Evolutionary conservation across 345 rosid genomes (phyloP).

Genomic region (Lumnitzera racemosa): DNA sequence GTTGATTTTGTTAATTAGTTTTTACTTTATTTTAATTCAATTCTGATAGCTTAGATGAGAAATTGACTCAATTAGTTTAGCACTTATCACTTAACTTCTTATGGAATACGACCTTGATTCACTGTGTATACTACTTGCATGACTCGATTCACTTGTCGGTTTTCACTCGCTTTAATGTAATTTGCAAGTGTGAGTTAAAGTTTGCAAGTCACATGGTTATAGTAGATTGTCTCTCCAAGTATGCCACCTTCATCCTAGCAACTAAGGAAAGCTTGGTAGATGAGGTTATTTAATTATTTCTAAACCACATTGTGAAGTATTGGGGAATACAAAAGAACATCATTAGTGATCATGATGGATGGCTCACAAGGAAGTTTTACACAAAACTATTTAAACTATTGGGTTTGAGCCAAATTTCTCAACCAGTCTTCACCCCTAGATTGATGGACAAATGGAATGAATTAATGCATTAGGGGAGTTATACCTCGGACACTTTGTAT

Average conservation of each 20-base stretch:
- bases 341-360: neutral
- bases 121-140: too few species aligned
- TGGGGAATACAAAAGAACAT: neutral
- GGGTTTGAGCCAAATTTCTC: neutral
- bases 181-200: too few species aligned
- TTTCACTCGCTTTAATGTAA: too few species aligned
- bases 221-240: neutral
- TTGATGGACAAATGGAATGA: neutral
- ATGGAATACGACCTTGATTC: too few species aligned
- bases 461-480: neutral
- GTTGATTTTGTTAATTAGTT: too few species aligned
- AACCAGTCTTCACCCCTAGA: neutral
- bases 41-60: too few species aligned
- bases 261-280: neutral
- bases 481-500: neutral
- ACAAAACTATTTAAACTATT: neutral
- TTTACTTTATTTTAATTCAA: too few species aligned
- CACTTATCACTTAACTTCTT: too few species aligned
- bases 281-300: neutral
- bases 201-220: neutral
- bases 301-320: neutral
- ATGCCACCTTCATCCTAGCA: neutral
- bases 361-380: neutral
- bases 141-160: too few species aligned
- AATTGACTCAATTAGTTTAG: too few species aligned